Conservation (phyloP, 768 basidiomycete species). For the Termitomyces bulborhizus region DNA sequence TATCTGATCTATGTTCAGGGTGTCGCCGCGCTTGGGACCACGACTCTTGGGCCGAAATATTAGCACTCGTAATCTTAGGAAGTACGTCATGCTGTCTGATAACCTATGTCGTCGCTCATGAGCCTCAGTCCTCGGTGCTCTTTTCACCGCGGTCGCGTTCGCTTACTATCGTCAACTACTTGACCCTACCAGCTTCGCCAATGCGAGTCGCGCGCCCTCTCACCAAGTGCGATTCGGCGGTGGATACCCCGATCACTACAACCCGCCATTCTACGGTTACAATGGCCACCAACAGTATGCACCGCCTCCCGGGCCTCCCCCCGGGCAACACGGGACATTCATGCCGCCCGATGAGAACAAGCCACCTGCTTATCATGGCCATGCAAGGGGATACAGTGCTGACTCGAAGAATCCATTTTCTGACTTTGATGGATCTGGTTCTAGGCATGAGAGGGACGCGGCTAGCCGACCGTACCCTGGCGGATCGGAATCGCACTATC, state of each 20-base stretch:
- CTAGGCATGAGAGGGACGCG: conserved; percentile 33
- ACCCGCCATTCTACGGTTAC: conserved; percentile 38
- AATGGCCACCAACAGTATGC: conserved; percentile 27
- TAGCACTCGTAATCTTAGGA: conserved; percentile 52
- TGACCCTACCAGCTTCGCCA: conserved; percentile 56
- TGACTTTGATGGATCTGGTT: conserved; percentile 34
- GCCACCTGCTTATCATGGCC: conserved; percentile 42
- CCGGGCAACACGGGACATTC: conserved; percentile 25
- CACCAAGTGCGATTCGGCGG: conserved; percentile 26
- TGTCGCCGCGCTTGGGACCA: conserved; percentile 56
- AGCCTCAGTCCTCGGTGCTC: conserved; percentile 40
- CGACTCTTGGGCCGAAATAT: conserved; percentile 63
- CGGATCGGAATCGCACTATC: conserved; percentile 23
- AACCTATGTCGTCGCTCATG: not conserved
- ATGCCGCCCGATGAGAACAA: conserved; percentile 32
- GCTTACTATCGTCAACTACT: conserved; percentile 70
- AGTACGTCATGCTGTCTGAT: conserved; percentile 33
- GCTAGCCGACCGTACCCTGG: conserved; percentile 33
- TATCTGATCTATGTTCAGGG: conserved; percentile 33
- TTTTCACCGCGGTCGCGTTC: conserved; percentile 66
- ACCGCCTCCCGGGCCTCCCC: conserved; percentile 48
- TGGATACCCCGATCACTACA: conserved; percentile 46
- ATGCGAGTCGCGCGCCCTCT: conserved; percentile 42
- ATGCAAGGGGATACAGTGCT: conserved; percentile 27
- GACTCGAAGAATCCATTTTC: conserved; percentile 53